These are phyloP conservation scores for Neofusicoccum cordaticola DNA, from an alignment of 2,329 filamentous ascomycete genomes.

Conservation along the genomic window DNA sequence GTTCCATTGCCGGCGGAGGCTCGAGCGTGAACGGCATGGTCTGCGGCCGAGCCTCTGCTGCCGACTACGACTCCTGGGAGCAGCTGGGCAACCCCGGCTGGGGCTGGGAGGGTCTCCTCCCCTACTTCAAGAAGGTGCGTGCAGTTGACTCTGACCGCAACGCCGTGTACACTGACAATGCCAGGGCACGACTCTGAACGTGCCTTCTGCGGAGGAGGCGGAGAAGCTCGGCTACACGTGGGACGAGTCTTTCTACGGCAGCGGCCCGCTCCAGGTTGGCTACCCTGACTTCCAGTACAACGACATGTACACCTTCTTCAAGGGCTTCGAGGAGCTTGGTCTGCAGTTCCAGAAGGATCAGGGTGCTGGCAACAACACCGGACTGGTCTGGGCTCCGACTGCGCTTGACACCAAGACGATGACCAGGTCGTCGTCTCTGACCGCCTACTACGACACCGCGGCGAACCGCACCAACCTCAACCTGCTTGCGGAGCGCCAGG, in stretches of 20 bases:
- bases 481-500: constrained; percentile 5
- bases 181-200: constrained; percentile 30
- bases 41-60: constrained; percentile 30
- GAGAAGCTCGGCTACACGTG: constrained; percentile 29
- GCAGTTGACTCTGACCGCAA: constrained; percentile 10
- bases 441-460: constrained; percentile 18
- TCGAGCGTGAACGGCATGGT: constrained; percentile 36
- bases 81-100: constrained; percentile 58
- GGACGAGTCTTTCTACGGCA: constrained; percentile 21
- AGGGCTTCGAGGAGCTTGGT: constrained; percentile 16
- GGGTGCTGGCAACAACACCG: constrained; percentile 17
- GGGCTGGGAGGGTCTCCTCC: constrained; percentile 49
- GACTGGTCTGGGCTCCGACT: constrained; percentile 13
- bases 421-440: constrained; percentile 15
- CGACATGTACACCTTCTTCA: constrained; percentile 22
- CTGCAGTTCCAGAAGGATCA: constrained; percentile 17
- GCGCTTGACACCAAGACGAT: constrained; percentile 17
- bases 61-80: constrained; percentile 52
- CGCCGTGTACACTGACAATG: neutral
- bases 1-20: constrained; percentile 37
- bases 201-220: constrained; percentile 23
- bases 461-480: constrained; percentile 21
- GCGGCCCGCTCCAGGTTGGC: constrained; percentile 27
- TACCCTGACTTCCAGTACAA: constrained; percentile 29
- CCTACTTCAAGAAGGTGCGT: constrained; percentile 23